phyloP scores from a whole-genome alignment of 441 rosid species.

The Jatropha multifida region DNA sequence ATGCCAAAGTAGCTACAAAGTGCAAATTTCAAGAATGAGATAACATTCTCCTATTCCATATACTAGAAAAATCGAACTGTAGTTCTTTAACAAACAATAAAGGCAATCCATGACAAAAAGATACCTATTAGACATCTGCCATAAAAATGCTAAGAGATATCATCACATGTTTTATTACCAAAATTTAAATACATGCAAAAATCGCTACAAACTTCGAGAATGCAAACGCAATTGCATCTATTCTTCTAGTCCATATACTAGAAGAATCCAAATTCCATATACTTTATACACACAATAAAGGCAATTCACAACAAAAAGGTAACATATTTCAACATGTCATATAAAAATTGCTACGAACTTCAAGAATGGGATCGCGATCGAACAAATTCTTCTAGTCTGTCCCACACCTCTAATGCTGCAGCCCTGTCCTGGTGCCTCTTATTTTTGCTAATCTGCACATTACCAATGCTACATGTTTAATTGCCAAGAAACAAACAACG shows the following conservation, averaged over 20 bases:
- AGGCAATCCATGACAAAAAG: no score
- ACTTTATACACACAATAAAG: no score
- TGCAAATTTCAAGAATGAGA: no score
- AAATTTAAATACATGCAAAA: constrained; percentile 5
- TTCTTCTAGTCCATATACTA: constrained; percentile 51
- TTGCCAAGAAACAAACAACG: background rate
- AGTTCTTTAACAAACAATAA: no score
- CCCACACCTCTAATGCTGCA: constrained; percentile 98
- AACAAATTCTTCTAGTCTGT: constrained; percentile 83
- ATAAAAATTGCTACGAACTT: constrained; percentile 23
- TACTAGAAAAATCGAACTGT: no score
- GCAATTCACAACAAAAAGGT: no score
- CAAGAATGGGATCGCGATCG: constrained; percentile 80
- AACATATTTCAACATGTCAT: no score
- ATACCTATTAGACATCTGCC: no score
- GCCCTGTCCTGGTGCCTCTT: constrained; percentile 94
- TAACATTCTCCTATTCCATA: no score
- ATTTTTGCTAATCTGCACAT: constrained; percentile 89
- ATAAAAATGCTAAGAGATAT: background rate
- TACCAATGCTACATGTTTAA: background rate
- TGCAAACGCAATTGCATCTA: constrained; percentile 87
- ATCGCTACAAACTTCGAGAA: constrained; percentile 42
- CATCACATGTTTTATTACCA: constrained; percentile 11
- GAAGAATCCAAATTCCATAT: no score
- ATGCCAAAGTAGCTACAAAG: background rate